These are phyloP conservation scores for Kregervanrija delftensis DNA, from an alignment of 805 yeast species.

Conservation along the genomic window DNA sequence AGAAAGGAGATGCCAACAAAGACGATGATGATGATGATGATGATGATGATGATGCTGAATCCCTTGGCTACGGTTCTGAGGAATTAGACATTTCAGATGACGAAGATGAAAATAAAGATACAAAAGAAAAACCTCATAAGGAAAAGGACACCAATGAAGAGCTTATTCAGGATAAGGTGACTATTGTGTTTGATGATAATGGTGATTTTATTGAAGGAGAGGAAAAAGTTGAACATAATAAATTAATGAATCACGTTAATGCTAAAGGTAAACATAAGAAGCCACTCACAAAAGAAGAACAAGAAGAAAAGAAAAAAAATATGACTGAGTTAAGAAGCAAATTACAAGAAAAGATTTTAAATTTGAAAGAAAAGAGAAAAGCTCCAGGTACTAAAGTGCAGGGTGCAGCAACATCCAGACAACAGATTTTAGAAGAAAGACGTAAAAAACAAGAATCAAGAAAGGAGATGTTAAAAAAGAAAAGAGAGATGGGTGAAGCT, in stretches of 20 bases:
- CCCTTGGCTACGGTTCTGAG: slow-evolving; percentile 13
- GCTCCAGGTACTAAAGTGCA: slow-evolving; percentile 80
- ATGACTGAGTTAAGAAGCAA: slow-evolving; percentile 69
- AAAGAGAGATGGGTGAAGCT: slow-evolving; percentile 26
- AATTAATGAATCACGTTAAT: slow-evolving; percentile 7
- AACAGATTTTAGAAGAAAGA: slow-evolving; percentile 64
- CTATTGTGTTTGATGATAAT: slow-evolving; percentile 64
- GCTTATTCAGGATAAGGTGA: slow-evolving; percentile 12
- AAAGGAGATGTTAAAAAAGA: slow-evolving; percentile 23
- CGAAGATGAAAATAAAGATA: slow-evolving; percentile 8
- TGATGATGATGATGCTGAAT: slow-evolving; percentile 3
- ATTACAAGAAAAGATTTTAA: slow-evolving; percentile 64
- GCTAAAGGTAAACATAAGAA: slow-evolving; percentile 14
- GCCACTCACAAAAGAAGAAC: slow-evolving; percentile 39
- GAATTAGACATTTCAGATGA: slow-evolving; percentile 40
- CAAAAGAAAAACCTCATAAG: slow-evolving; percentile 2
- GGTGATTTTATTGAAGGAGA: slow-evolving; percentile 41
- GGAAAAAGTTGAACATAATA: slow-evolving; percentile 8
- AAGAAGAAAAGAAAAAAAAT: slow-evolving; percentile 43
- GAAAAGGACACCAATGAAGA: slow-evolving; percentile 8
- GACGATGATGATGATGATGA: slow-evolving; percentile 15
- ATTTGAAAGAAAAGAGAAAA: slow-evolving; percentile 71
- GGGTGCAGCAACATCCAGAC: slow-evolving; percentile 84
- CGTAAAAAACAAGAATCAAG: slow-evolving; percentile 39
- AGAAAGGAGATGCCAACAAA: slow-evolving; percentile 24